phyloP scores from a whole-genome alignment of 1,284 basidiomycete species.

The Trametes hirsuta region DNA sequence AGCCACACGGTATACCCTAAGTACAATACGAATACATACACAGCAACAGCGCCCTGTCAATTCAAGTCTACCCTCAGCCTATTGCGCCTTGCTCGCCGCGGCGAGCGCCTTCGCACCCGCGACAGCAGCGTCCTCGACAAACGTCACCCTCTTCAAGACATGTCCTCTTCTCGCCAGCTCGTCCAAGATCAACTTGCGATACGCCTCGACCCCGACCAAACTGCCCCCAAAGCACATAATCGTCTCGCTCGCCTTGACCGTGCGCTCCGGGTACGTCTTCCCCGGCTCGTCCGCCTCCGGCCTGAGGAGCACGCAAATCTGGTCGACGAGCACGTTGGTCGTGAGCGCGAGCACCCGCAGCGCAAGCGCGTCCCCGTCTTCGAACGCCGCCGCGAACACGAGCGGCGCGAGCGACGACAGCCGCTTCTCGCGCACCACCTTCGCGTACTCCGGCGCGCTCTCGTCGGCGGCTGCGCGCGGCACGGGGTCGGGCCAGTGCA shows the following conservation, averaged over 20 bases:
- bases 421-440: conserved; percentile 65
- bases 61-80: background rate
- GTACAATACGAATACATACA: background rate
- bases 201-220: conserved; percentile 60
- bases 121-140: conserved; percentile 68
- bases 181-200: conserved; percentile 63
- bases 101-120: conserved; percentile 53
- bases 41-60: background rate
- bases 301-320: conserved; percentile 59
- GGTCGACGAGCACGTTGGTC: conserved; percentile 58
- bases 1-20: too few species aligned
- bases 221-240: conserved; percentile 77
- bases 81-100: conserved; percentile 10
- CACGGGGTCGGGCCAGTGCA: conserved; percentile 58
- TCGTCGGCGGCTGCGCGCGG: conserved; percentile 4
- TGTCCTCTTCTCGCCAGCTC: conserved; percentile 59
- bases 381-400: conserved; percentile 73
- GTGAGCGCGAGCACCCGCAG: conserved; percentile 55
- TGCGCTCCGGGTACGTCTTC: conserved; percentile 35
- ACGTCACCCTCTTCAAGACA: conserved; percentile 63
- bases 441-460: conserved; percentile 39
- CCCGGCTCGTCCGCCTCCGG: conserved; percentile 34
- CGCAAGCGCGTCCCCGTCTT: conserved; percentile 62
- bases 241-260: conserved; percentile 55
- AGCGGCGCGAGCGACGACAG: conserved; percentile 72